Conservation (phyloP, 108 stramenopile genomes). For the Cyclotella choctawhatcheeana region DNA sequence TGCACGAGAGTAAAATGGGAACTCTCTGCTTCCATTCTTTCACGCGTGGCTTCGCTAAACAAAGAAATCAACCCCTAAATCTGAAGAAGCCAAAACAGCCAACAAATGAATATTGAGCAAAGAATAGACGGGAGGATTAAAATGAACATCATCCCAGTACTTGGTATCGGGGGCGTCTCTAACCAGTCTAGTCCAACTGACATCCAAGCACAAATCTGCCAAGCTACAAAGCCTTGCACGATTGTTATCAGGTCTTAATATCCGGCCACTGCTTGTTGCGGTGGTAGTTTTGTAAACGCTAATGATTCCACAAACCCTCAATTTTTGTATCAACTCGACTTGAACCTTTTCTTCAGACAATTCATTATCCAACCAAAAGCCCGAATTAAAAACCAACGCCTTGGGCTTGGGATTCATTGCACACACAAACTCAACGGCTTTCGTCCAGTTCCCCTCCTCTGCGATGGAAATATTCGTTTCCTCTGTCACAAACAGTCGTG, state of each 20-base stretch:
- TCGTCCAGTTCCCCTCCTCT: constrained; percentile 12
- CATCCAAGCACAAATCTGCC: background rate
- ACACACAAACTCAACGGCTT: constrained; percentile 25
- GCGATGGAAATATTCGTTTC: constrained; percentile 2
- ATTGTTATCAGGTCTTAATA: background rate
- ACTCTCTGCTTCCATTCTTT: no score
- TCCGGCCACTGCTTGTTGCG: background rate
- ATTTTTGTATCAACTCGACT: constrained; percentile 1
- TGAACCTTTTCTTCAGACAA: constrained; percentile 16
- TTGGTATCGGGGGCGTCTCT: background rate
- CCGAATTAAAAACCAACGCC: constrained; percentile 35
- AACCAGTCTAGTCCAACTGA: constrained; percentile 7
- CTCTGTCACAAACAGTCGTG: background rate
- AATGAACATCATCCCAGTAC: constrained; percentile 1
- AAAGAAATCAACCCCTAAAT: background rate
- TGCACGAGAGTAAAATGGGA: no score
- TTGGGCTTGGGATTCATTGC: constrained; percentile 30
- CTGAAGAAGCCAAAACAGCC: background rate
- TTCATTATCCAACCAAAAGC: constrained; percentile 28
- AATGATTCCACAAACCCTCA: constrained; percentile 33
- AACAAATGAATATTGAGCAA: background rate
- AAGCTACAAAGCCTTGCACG: background rate
- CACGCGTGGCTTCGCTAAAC: no score
- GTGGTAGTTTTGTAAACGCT: constrained; percentile 47
- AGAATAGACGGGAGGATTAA: background rate